Conservation (phyloP, 2,329 filamentous ascomycete species). For the Pseudocercospora ulei region DNA sequence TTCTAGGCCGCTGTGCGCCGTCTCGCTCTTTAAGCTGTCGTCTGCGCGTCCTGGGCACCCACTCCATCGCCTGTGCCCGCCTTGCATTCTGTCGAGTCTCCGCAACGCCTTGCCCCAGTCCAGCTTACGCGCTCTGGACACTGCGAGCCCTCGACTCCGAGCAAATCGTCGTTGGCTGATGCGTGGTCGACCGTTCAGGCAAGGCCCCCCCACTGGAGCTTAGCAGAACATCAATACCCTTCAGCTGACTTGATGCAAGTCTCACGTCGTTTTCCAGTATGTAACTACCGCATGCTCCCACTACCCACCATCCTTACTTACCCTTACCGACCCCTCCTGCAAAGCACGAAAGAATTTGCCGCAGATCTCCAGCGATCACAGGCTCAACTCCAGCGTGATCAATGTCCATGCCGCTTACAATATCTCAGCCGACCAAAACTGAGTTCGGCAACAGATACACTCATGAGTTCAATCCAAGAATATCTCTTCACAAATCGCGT, state of each 20-base stretch:
- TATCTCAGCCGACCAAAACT: constrained; percentile 41
- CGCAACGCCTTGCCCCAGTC: constrained; percentile 20
- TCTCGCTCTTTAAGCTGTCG: constrained; percentile 6
- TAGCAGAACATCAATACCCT: constrained; percentile 14
- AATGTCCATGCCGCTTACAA: constrained; percentile 44
- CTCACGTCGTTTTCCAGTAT: constrained; percentile 19
- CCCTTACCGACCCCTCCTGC: constrained; percentile 8
- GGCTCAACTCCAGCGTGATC: constrained; percentile 18
- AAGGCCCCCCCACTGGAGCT: constrained; percentile 22
- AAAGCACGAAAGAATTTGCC: constrained; percentile 10
- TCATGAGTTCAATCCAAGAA: constrained; percentile 43
- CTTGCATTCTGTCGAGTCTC: constrained; percentile 23
- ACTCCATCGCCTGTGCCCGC: constrained; percentile 21
- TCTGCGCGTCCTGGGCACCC: constrained; percentile 15
- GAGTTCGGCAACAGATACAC: constrained; percentile 42
- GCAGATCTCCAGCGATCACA: constrained; percentile 18
- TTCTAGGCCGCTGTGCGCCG: constrained; percentile 16
- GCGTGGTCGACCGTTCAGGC: constrained; percentile 19
- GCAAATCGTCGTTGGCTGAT: constrained; percentile 20
- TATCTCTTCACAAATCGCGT: constrained; percentile 35
- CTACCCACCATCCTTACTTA: constrained; percentile 9
- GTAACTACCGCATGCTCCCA: constrained; percentile 17
- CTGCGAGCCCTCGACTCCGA: constrained; percentile 10
- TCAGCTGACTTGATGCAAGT: constrained; percentile 17
- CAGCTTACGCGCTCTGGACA: constrained; percentile 18